Conservation (phyloP, 2,329 filamentous ascomycete species). For the Ceratocystis destructans region DNA sequence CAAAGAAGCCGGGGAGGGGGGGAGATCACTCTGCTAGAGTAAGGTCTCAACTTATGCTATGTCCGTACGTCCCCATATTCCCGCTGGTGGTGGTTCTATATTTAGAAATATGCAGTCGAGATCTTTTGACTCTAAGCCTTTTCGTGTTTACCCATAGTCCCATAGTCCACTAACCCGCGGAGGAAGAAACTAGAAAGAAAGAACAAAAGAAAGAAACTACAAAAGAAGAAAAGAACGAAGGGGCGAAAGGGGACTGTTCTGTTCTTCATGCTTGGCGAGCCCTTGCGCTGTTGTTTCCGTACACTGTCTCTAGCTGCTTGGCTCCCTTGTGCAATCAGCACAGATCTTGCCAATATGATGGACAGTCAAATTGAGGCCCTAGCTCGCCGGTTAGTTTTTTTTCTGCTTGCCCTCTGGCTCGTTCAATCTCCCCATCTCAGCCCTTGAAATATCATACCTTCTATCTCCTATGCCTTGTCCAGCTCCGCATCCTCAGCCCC, state of each 20-base stretch:
- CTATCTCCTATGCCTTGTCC: no score
- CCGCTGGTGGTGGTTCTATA: not conserved
- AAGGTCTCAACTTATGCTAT: not conserved
- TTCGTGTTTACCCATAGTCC: not conserved
- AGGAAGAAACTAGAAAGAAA: not conserved
- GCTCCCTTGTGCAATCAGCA: not conserved
- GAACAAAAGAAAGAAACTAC: no score
- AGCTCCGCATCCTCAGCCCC: not conserved
- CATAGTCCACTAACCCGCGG: not conserved
- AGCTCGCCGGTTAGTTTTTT: no score
- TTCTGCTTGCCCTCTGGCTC: no score
- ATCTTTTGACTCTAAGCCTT: not conserved
- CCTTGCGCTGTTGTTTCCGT: no score
- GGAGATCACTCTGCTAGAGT: no score
- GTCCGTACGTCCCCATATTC: not conserved
- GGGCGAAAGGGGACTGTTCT: not conserved
- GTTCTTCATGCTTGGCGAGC: no score
- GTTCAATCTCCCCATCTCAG: no score
- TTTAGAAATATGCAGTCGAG: not conserved
- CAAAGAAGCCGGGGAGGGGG: not conserved
- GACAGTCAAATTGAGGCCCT: no score
- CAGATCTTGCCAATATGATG: no score
- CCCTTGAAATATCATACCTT: no score
- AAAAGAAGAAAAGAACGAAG: not conserved
- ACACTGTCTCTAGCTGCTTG: not conserved